These are phyloP conservation scores for Spergularia bocconei DNA, from an alignment of 148 eudicot genomes.

Conservation along the genomic window DNA sequence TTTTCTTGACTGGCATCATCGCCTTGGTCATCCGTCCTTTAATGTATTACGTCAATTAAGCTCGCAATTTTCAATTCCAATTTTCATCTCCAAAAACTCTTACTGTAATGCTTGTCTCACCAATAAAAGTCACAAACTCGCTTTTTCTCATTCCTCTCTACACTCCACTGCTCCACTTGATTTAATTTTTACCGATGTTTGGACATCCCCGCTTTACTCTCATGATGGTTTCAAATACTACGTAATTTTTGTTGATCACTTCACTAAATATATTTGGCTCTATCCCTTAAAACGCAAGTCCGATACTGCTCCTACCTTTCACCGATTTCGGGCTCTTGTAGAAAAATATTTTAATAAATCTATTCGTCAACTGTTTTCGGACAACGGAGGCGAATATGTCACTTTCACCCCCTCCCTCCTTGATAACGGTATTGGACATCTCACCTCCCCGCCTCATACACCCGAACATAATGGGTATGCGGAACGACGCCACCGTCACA, in stretches of 20 bases:
- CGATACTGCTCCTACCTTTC: neutral
- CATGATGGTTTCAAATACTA: neutral
- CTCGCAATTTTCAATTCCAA: neutral
- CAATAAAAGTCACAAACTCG: conserved; percentile 1
- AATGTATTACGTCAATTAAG: neutral
- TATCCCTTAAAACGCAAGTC: conserved; percentile 1
- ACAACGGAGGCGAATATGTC: no score
- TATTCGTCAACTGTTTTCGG: no score
- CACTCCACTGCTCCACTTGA: neutral
- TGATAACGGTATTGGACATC: no score
- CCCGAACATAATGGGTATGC: no score
- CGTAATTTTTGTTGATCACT: conserved; percentile 1
- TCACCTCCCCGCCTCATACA: no score
- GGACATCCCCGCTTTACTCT: neutral
- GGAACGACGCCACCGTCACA: no score
- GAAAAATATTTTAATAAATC: neutral
- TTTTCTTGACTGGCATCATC: neutral
- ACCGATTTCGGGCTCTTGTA: neutral
- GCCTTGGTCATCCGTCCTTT: neutral
- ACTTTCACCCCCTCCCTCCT: no score
- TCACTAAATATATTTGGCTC: conserved; percentile 1
- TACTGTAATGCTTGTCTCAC: neutral
- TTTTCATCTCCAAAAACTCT: no score
- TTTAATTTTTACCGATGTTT: neutral
- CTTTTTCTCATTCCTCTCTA: no score